These are phyloP conservation scores for Aspergillus kassunensis DNA, from an alignment of 495 filamentous ascomycete species.

Conservation along the genomic window DNA sequence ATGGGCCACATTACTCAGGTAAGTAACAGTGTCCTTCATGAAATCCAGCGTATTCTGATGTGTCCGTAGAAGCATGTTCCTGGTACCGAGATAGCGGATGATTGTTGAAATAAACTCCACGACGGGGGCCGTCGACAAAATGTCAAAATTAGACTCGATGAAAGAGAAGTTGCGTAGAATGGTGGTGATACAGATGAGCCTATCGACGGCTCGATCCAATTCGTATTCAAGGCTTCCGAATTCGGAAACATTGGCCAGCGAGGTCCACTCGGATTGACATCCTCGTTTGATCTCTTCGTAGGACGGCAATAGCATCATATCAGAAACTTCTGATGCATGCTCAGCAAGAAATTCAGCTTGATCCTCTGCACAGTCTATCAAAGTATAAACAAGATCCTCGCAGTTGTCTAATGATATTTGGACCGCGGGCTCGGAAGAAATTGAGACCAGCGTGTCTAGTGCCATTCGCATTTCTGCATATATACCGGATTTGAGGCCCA, in stretches of 20 bases:
- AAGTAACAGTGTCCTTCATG: slow-evolving; percentile 90
- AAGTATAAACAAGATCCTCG: slow-evolving; percentile 80
- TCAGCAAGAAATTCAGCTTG: slow-evolving; percentile 77
- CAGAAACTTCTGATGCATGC: slow-evolving; percentile 76
- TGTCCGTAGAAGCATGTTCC: slow-evolving; percentile 77
- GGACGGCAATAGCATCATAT: slow-evolving; percentile 69
- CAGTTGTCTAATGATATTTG: slow-evolving; percentile 68
- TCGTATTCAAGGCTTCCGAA: slow-evolving; percentile 79
- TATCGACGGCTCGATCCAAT: slow-evolving; percentile 80
- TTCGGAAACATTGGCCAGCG: slow-evolving; percentile 62
- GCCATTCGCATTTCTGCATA: slow-evolving; percentile 83
- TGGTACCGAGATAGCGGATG: slow-evolving; percentile 83
- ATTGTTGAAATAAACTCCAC: slow-evolving; percentile 75
- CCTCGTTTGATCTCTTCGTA: slow-evolving; percentile 87
- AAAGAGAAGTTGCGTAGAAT: slow-evolving; percentile 93
- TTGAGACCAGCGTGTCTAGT: slow-evolving; percentile 72
- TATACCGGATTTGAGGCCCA: slow-evolving; percentile 89
- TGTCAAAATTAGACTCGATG: slow-evolving; percentile 64
- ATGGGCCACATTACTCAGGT: slow-evolving; percentile 82
- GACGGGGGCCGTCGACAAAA: slow-evolving; percentile 68
- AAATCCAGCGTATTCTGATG: slow-evolving; percentile 84
- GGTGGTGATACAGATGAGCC: slow-evolving; percentile 84
- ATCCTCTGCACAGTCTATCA: slow-evolving; percentile 88
- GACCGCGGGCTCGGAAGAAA: slow-evolving; percentile 60
- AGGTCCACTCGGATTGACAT: slow-evolving; percentile 64